Base-by-base conservation (phyloP, 352 stramenopile genomes). In the Phytophthora sp. region DNA sequence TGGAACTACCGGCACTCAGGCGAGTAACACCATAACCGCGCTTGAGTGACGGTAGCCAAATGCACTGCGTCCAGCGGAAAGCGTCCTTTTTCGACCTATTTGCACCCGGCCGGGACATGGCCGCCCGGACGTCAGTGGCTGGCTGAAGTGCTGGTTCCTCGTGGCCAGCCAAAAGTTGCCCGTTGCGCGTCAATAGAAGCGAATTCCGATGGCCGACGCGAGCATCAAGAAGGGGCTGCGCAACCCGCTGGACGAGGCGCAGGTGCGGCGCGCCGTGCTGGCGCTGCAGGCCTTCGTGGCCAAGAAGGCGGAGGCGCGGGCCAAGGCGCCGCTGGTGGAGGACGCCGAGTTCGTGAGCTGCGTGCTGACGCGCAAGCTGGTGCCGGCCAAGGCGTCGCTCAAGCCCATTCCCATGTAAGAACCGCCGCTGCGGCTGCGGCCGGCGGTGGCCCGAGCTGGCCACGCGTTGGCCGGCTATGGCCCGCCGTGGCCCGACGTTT, bases 381-480 rank as follows among this genome's bases (percentile, higher is more conserved):
- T 94, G 44, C 84, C 84, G n/a, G 41, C 52, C 49, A 92, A 94
- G 70, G 54, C 69, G 21, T 84, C 79, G 28, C 62, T 89, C 63
- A 94, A 94, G 62, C 77, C 84, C 27, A 83, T 94, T 38, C 69
- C 71, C 43, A 89, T 94, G 82, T 91, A 74, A 62, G 59, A 55
- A 18, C 31, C 8, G 6, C 20, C 49, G 4, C 2, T 44, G 4
- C 45, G 18, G 31, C 2, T 5, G 11, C 41, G 18, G 24, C 3
- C 20, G 28, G 28, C 11, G 13, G 5, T 53, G 15, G 12, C 6
- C n/a, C 17, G 26, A 5, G 30, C 2, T 28, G 18, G 21, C 20
- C 28, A 30, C 21, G n/a, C n/a, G n/a, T 20, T 18, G 49, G 35
- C 34, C 49, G 28, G 31, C 20, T 21, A 11, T 54, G 21, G 21